Percentiles rank a stretch among this genome's conserved stretches.
These are phyloP conservation scores for Plectosphaerella sp. DNA, from an alignment of 2,329 filamentous ascomycete species.

Conservation along the genomic window DNA sequence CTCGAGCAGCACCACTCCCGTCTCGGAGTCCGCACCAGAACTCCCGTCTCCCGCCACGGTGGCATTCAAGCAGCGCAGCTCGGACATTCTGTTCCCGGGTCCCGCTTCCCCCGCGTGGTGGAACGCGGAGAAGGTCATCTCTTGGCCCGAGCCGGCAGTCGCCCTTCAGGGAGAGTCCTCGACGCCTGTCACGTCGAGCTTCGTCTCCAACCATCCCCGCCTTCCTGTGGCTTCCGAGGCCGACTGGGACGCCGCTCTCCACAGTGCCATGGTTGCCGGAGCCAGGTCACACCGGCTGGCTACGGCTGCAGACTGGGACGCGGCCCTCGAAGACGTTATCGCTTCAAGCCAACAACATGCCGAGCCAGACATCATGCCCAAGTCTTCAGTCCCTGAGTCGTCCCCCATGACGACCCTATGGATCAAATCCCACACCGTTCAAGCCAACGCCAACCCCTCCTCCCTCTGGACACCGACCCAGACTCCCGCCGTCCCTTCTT, in stretches of 20 bases:
- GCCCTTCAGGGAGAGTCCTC: not conserved
- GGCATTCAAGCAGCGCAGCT: not conserved
- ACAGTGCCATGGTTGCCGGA: slow-evolving; percentile 4
- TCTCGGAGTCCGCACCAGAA: not conserved
- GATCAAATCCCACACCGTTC: not conserved
- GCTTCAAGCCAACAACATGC: slow-evolving; percentile 20
- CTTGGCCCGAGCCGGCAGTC: too few relatives aligned
- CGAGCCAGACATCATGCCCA: not conserved
- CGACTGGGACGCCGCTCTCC: slow-evolving; percentile 11
- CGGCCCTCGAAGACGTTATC: slow-evolving; percentile 31
- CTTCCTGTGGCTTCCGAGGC: slow-evolving; percentile 2
- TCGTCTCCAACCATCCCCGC: not conserved
- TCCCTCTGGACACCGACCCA: slow-evolving; percentile 4
- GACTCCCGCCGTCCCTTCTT: slow-evolving; percentile 1
- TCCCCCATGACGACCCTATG: not conserved
- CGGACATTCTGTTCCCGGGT: not conserved
- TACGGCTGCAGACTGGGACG: slow-evolving; percentile 28
- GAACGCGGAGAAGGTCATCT: slow-evolving; percentile 1
- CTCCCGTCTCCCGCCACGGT: not conserved
- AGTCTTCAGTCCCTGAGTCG: not conserved
- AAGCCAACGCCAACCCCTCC: not conserved
- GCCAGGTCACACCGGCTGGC: slow-evolving; percentile 1
- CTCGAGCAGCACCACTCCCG: slow-evolving; percentile 2
- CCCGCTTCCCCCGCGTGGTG: slow-evolving; percentile 7
- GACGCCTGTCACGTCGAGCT: slow-evolving; percentile 1